These are phyloP conservation scores for Tympanopsis confertula DNA, from an alignment of 2,329 filamentous ascomycete genomes.

Conservation along the genomic window DNA sequence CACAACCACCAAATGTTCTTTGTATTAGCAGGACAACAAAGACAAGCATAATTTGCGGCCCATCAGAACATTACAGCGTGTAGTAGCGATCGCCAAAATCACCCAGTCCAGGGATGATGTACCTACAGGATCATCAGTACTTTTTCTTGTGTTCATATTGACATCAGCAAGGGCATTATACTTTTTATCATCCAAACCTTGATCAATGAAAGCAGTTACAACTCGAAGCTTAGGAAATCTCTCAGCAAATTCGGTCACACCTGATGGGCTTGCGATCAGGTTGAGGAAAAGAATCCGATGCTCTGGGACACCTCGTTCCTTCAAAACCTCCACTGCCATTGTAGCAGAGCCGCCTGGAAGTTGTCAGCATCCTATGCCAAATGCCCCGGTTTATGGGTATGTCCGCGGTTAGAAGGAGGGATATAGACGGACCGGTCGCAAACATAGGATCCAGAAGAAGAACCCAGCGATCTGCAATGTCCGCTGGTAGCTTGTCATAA, in stretches of 20 bases:
- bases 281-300: constrained; percentile 94
- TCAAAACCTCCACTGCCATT: constrained; percentile 91
- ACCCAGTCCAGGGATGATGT: constrained; percentile 85
- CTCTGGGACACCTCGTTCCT: constrained; percentile 80
- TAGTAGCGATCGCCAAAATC: constrained; percentile 96
- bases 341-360: constrained; percentile 78
- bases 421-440: constrained; percentile 61
- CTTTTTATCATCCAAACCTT: constrained; percentile 96
- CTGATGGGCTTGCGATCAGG: constrained; percentile 91
- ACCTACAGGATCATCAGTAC: too few species aligned
- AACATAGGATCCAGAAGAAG: constrained; percentile 97
- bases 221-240: constrained; percentile 83
- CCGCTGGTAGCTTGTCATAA: constrained; percentile 92
- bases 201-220: constrained; percentile 90
- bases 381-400: constrained; percentile 5
- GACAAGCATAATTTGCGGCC: too few species aligned
- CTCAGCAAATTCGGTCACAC: constrained; percentile 76
- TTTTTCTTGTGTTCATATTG: too few species aligned
- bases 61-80: constrained; percentile 59
- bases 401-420: neutral
- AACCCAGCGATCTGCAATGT: constrained; percentile 88
- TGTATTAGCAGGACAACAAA: too few species aligned
- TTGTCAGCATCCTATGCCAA: constrained; percentile 1
- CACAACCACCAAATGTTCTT: too few species aligned
- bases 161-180: too few species aligned